A percentile compares a stretch with the other conserved stretches of the same genome.
phyloP scores from a whole-genome alignment of 805 yeast species.

The Sugiyamaella chiloensis region DNA sequence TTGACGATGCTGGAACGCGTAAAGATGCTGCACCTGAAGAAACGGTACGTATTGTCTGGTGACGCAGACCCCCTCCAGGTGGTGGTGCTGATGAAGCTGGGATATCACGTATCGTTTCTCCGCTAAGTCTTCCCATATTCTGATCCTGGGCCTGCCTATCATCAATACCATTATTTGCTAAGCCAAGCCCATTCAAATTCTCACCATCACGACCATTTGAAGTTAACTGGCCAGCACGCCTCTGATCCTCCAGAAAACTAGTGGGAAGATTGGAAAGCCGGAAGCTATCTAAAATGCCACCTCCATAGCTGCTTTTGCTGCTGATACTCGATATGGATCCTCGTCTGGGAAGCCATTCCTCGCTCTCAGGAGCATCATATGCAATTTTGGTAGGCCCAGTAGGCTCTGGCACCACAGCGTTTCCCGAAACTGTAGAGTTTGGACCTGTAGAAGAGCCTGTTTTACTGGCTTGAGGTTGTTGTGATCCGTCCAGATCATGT shows the following conservation, averaged over 20 bases:
- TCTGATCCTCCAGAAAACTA: not conserved
- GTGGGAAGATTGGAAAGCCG: conserved; percentile 23
- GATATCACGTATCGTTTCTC: not conserved
- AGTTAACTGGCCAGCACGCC: no score
- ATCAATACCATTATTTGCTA: no score
- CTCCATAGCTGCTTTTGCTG: conserved; percentile 11
- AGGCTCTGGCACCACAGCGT: not conserved
- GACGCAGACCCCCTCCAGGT: not conserved
- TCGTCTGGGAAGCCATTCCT: conserved; percentile 3
- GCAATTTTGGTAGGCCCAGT: not conserved
- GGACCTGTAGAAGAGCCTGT: no score
- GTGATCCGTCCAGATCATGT: not conserved
- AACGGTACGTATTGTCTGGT: no score
- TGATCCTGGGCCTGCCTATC: no score
- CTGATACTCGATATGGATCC: conserved; percentile 19
- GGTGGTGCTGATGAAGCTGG: not conserved
- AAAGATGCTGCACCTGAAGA: not conserved
- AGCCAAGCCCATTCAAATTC: no score
- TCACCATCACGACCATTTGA: not conserved
- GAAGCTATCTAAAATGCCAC: conserved; percentile 27
- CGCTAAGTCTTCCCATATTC: not conserved
- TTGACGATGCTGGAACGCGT: not conserved
- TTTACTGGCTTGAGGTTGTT: no score
- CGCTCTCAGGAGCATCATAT: not conserved
- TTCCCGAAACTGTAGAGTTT: no score